Base-by-base conservation (phyloP, 2,329 filamentous ascomycete genomes). In the Penicillium sp. region DNA sequence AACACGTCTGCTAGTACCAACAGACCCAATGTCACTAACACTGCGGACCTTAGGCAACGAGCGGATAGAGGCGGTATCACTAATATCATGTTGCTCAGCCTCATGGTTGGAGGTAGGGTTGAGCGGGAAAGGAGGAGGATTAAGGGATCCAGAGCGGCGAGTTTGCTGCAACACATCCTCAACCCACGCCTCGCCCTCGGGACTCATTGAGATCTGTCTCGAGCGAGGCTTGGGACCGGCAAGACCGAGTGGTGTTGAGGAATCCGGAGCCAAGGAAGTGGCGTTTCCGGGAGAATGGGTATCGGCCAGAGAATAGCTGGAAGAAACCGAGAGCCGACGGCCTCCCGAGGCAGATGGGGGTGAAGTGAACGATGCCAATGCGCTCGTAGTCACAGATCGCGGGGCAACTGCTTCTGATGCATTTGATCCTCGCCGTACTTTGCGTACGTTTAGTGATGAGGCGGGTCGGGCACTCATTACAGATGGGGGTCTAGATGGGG, bases 181-280 rank as follows among this genome's bases (percentile, higher is more conserved):
- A 8, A 78, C 75, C 76, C 76, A 78, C 1, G 75, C 74, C 56
- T 78, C 75, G 52, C 75, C 75, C 42, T 76, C 72, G 3, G 74
- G 72, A 18, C 67, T 75, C 60, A 76, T 76, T 5, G 73, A 72
- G 23, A 71, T 64, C 23, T 67, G 68, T 50, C 74, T 67, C 17
- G 65, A 69, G 29, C 67, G 68, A 18, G 69, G 73, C 40, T 69
- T 76, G 2, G 75, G 76, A 0, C 76, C 76, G 10, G 76, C 75
- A 21, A 76, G 71, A 21, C 76, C 76, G 5, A 78, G 67, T 6
- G 76, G 76, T 0, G 73, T 72, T 21, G 72, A 66, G 34, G 52
- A 48, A 39, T 55, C 60, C 5, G 49, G 57, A 15, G 51, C 52
- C 26, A 51, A 47, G 7, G 56, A 41, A n/a, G 49, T 51, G 18